Evolutionary conservation across 805 yeast species (phyloP).

Genomic region (Hyphopichia homilentoma): DNA sequence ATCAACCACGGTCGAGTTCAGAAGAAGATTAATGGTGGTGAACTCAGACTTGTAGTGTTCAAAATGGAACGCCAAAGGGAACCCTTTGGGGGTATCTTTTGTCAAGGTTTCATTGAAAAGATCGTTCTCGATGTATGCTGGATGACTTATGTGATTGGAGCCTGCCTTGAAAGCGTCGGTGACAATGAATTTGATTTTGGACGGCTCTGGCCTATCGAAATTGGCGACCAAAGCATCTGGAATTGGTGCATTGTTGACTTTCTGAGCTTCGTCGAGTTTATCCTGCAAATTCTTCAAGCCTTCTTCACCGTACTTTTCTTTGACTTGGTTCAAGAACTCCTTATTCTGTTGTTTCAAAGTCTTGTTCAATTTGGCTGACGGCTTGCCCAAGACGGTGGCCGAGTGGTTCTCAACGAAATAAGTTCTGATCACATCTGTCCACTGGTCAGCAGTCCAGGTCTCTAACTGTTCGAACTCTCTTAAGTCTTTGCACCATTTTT

Average conservation of each 20-base stretch:
- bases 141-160: slow-evolving; percentile 29
- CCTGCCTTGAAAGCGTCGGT: slow-evolving; percentile 66
- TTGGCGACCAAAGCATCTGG: slow-evolving; percentile 61
- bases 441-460: slow-evolving; percentile 61
- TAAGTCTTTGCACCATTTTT: slow-evolving; percentile 50
- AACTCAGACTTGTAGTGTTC: slow-evolving; percentile 82
- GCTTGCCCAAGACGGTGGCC: slow-evolving; percentile 66
- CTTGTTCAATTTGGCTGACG: slow-evolving; percentile 61
- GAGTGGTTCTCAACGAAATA: slow-evolving; percentile 60
- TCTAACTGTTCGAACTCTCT: slow-evolving; percentile 56
- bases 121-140: slow-evolving; percentile 25
- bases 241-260: slow-evolving; percentile 67
- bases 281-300: slow-evolving; percentile 55
- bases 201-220: slow-evolving; percentile 73
- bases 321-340: slow-evolving; percentile 46
- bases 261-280: slow-evolving; percentile 58
- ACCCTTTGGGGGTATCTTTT: slow-evolving; percentile 37
- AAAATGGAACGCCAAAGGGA: slow-evolving; percentile 70
- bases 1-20: slow-evolving; percentile 54
- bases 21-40: slow-evolving; percentile 58
- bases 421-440: slow-evolving; percentile 55
- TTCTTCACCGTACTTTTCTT: slow-evolving; percentile 47
- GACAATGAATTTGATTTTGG: slow-evolving; percentile 65
- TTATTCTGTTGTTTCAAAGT: slow-evolving; percentile 48
- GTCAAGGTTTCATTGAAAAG: slow-evolving; percentile 11